Conservation (phyloP, 2,329 filamentous ascomycete genomes). For the Sphaerulina vaccinii region DNA sequence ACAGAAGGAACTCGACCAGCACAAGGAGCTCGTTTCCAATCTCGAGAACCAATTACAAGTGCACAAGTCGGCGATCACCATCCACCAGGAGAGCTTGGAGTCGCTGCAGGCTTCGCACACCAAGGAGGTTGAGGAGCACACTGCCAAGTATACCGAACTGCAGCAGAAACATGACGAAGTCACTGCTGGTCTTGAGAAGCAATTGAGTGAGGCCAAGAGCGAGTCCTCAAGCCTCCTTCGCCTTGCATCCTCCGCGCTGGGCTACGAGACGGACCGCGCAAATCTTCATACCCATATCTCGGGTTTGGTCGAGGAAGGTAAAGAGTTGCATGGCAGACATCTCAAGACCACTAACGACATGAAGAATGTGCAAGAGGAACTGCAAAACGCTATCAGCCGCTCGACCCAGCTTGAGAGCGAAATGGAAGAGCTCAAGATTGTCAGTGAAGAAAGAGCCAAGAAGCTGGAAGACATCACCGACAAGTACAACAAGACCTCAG, state of each 20-base stretch:
- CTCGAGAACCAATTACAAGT: conserved; percentile 57
- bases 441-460: conserved; percentile 56
- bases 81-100: conserved; percentile 55
- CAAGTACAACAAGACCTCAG: conserved; percentile 85
- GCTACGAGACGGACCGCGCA: conserved; percentile 56
- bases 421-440: conserved; percentile 46
- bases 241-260: conserved; percentile 62
- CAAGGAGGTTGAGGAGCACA: conserved; percentile 52
- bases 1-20: conserved; percentile 52
- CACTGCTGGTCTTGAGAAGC: conserved; percentile 55
- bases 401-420: conserved; percentile 44
- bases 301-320: conserved; percentile 47
- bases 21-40: conserved; percentile 53
- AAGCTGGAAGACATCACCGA: conserved; percentile 57
- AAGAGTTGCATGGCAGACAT: conserved; percentile 43
- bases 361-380: conserved; percentile 43
- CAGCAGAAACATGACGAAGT: conserved; percentile 37
- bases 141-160: conserved; percentile 39
- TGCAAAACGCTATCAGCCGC: conserved; percentile 42
- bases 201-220: conserved; percentile 58
- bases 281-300: conserved; percentile 46
- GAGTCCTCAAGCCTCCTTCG: conserved; percentile 61
- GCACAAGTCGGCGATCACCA: conserved; percentile 55
- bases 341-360: conserved; percentile 46
- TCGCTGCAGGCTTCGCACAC: conserved; percentile 55